Evolutionary conservation across 164 flowering plant genomes (phyloP).

Genomic region (Houttuynia cordata): DNA sequence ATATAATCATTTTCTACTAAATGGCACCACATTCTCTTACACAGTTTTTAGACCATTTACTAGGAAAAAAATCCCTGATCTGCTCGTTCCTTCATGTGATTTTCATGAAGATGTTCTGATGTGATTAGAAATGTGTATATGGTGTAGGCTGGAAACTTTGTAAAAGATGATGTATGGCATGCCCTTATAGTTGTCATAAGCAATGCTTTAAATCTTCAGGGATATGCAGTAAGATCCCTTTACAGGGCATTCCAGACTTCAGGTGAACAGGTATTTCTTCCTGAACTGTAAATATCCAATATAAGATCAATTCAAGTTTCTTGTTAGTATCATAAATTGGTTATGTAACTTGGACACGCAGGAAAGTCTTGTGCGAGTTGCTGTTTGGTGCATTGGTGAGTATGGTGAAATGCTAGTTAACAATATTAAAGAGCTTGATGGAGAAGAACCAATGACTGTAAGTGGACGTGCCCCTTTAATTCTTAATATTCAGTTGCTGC

Average conservation of each 20-base stretch:
- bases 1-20: too few relatives aligned
- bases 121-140: not conserved
- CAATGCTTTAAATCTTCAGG: slow-evolving; percentile 90
- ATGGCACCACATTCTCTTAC: too few relatives aligned
- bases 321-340: not conserved
- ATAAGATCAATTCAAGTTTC: not conserved
- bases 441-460: slow-evolving; percentile 83
- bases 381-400: slow-evolving; percentile 98
- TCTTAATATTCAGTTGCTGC: not conserved
- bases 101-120: not conserved
- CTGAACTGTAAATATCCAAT: not conserved
- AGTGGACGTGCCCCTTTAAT: slow-evolving; percentile 17
- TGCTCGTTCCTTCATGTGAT: not conserved
- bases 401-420: slow-evolving; percentile 90
- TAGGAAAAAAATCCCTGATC: not conserved
- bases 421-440: slow-evolving; percentile 64
- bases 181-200: slow-evolving; percentile 89
- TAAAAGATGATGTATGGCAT: slow-evolving; percentile 98
- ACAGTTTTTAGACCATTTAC: too few relatives aligned
- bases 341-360: slow-evolving; percentile 14
- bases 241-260: slow-evolving; percentile 72
- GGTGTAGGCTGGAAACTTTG: slow-evolving; percentile 83
- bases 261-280: slow-evolving; percentile 70
- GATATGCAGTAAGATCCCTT: slow-evolving; percentile 81
- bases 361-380: slow-evolving; percentile 93